Conservation (phyloP, 1,139 yeast genomes). For the Entelexis sorbosivorans region DNA sequence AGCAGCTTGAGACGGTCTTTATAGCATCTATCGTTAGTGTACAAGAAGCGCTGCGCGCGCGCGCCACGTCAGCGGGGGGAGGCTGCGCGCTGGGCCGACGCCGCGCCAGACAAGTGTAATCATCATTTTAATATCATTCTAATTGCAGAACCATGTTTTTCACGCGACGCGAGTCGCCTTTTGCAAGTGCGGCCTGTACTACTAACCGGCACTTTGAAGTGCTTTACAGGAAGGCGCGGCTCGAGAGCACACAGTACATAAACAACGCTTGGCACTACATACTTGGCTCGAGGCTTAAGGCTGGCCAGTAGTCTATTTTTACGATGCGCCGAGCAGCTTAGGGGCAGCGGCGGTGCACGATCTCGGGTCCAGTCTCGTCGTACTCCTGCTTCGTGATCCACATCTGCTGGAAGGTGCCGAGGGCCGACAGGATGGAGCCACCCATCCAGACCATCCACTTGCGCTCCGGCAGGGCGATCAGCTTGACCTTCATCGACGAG, state of each 20-base stretch:
- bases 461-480: slow-evolving; percentile 99
- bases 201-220: no score
- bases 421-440: slow-evolving; percentile 97
- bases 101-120: no score
- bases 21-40: neutral
- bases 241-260: neutral
- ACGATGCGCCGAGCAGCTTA: slow-evolving; percentile 35
- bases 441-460: slow-evolving; percentile 99
- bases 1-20: neutral
- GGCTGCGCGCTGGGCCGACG: no score
- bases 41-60: no score
- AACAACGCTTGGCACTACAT: slow-evolving; percentile 6
- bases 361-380: slow-evolving; percentile 99
- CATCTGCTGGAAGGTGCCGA: slow-evolving; percentile 99
- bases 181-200: no score
- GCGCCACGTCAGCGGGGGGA: no score
- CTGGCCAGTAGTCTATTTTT: slow-evolving; percentile 6
- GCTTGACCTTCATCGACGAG: slow-evolving; percentile 98
- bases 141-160: no score
- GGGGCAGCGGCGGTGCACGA: slow-evolving; percentile 99
- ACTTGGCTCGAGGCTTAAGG: neutral
- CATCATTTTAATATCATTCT: no score
- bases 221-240: no score
- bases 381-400: slow-evolving; percentile 99
- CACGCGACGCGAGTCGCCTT: no score